phyloP scores from a whole-genome alignment of 495 filamentous ascomycete genomes.

The Neohortaea acidophila region DNA sequence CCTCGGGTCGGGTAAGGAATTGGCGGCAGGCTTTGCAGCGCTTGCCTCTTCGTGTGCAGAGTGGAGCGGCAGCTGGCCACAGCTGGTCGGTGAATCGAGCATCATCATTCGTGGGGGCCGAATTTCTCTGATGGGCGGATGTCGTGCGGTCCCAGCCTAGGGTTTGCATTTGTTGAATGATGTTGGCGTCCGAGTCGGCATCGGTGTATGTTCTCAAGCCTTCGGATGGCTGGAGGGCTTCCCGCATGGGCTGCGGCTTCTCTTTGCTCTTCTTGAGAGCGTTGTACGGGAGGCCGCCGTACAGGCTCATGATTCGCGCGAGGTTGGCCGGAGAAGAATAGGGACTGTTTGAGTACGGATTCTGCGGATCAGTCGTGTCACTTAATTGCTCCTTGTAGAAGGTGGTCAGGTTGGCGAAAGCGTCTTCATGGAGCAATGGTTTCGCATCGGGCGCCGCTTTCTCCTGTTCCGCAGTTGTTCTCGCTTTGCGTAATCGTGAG shows the following conservation, averaged over 20 bases:
- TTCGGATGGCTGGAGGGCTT: constrained; percentile 52
- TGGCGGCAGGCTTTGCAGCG: constrained; percentile 85
- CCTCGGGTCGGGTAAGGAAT: constrained; percentile 89
- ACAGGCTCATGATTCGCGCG: constrained; percentile 80
- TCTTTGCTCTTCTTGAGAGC: constrained; percentile 40
- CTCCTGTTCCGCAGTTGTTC: constrained; percentile 6
- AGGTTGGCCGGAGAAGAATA: constrained; percentile 66
- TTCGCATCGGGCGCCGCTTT: constrained; percentile 1
- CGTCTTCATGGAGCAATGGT: constrained; percentile 16
- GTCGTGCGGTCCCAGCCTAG: constrained; percentile 41
- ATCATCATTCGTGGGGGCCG: constrained; percentile 32
- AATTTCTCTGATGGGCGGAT: constrained; percentile 36
- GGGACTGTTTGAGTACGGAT: constrained; percentile 27
- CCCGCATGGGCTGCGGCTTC: constrained; percentile 58
- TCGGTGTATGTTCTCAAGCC: constrained; percentile 44
- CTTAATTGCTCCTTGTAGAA: constrained; percentile 46
- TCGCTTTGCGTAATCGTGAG: constrained; percentile 27
- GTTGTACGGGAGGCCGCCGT: constrained; percentile 52
- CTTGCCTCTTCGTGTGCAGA: constrained; percentile 84
- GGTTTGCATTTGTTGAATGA: constrained; percentile 34
- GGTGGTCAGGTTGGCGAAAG: constrained; percentile 23
- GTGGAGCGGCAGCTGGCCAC: constrained; percentile 60
- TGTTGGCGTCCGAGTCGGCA: constrained; percentile 23
- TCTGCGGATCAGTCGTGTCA: constrained; percentile 38
- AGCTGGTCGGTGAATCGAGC: constrained; percentile 49